Evolutionary conservation across 164 flowering plant genomes (phyloP).

Genomic region (Echeveria elegans): DNA sequence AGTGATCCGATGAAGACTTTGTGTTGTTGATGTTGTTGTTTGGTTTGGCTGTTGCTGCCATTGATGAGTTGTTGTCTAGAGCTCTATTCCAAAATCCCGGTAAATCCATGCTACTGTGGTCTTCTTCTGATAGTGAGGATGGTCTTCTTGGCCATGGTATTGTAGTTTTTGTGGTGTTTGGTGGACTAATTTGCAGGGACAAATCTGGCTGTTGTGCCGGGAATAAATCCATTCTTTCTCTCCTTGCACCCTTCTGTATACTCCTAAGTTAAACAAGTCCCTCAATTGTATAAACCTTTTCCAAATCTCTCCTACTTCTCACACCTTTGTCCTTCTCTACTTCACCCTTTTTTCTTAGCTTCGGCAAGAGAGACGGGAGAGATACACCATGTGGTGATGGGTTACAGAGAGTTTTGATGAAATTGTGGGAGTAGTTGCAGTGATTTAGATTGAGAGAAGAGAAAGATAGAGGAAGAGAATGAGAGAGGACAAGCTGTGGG

Average conservation of each 20-base stretch:
- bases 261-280: no score
- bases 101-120: slow-evolving; percentile 26
- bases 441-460: slow-evolving; percentile 18
- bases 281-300: background rate
- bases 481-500: slow-evolving; percentile 29
- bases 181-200: slow-evolving; percentile 88
- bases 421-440: background rate
- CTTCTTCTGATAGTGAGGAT: slow-evolving; percentile 11
- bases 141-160: slow-evolving; percentile 25
- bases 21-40: slow-evolving; percentile 3
- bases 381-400: background rate
- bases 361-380: background rate
- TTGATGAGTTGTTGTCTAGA: slow-evolving; percentile 33
- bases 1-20: slow-evolving; percentile 1
- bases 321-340: background rate
- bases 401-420: slow-evolving; percentile 1
- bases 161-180: slow-evolving; percentile 46
- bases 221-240: slow-evolving; percentile 63
- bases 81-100: slow-evolving; percentile 77
- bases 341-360: background rate
- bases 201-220: slow-evolving; percentile 86
- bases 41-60: background rate
- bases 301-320: background rate
- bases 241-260: background rate
- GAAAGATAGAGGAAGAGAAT: slow-evolving; percentile 34